A percentile compares a stretch with the other conserved stretches of the same genome.
phyloP scores from a whole-genome alignment of 352 stramenopile species.

The Globisporangium sylvaticum region DNA sequence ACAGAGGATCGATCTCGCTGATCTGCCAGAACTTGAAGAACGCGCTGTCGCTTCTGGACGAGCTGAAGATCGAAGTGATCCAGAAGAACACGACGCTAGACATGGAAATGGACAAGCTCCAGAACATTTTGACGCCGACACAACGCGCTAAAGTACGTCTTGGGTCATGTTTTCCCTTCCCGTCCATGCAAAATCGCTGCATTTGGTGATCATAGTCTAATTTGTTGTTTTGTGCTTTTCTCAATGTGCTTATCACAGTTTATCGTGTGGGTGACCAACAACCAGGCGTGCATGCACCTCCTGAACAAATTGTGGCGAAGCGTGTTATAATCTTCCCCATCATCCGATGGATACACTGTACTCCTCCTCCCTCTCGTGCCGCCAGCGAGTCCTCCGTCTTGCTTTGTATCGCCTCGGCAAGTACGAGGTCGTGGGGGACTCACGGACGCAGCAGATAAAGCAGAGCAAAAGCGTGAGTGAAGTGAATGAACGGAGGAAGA shows the following conservation, averaged over 20 bases:
- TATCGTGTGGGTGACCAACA: constrained; percentile 95
- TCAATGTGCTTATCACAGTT: constrained; percentile 51
- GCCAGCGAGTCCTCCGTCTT: not conserved
- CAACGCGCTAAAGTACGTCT: constrained; percentile 85
- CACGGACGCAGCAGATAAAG: not conserved
- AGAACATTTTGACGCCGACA: constrained; percentile 91
- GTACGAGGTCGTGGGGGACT: not conserved
- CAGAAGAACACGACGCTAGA: constrained; percentile 92
- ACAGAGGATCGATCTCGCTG: constrained; percentile 47
- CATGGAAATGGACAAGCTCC: constrained; percentile 92
- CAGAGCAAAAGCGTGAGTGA: not conserved
- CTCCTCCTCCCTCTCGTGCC: not conserved
- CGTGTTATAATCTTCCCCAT: constrained; percentile 62
- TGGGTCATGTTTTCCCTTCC: not conserved
- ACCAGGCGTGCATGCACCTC: constrained; percentile 94
- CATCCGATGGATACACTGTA: constrained; percentile 6
- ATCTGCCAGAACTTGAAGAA: constrained; percentile 90
- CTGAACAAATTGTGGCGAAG: constrained; percentile 95
- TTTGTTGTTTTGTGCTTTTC: constrained; percentile 1
- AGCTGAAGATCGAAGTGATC: constrained; percentile 85
- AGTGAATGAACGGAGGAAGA: constrained; percentile 1
- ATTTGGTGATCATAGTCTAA: not conserved
- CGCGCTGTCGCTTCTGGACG: constrained; percentile 79
- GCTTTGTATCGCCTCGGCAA: not conserved
- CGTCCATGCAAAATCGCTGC: not conserved